A percentile compares a stretch with the other conserved stretches of the same genome.
phyloP scores from a whole-genome alignment of 1,139 yeast genomes.

The Suhomyces yuchorum region DNA sequence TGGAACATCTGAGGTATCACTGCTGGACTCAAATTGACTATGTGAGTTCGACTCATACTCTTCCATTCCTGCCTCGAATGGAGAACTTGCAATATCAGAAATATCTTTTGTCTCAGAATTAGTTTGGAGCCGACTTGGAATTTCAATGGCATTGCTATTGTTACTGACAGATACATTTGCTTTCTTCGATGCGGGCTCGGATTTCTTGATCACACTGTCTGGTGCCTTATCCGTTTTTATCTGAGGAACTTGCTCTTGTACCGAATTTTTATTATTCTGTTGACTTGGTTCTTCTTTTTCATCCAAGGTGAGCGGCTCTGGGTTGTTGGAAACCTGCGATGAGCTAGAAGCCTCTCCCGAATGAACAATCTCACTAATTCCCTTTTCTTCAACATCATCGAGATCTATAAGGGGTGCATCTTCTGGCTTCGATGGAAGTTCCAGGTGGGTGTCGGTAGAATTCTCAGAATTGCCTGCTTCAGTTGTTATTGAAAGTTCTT shows the following conservation, averaged over 20 bases:
- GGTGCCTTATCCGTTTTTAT: neutral
- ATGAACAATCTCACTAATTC: too few relatives aligned
- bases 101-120: conserved; percentile 4
- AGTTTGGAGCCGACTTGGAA: neutral
- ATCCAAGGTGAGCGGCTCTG: too few relatives aligned
- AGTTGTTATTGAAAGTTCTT: too few relatives aligned
- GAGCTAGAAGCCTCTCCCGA: too few relatives aligned
- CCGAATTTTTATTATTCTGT: neutral
- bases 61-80: conserved; percentile 9
- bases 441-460: too few relatives aligned
- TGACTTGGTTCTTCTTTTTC: neutral
- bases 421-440: neutral
- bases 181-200: neutral
- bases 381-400: neutral
- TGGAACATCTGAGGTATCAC: neutral
- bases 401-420: neutral
- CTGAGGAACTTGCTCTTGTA: neutral
- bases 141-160: neutral
- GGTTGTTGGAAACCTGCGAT: too few relatives aligned
- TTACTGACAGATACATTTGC: neutral
- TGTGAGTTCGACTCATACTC: conserved; percentile 3
- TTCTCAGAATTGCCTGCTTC: too few relatives aligned
- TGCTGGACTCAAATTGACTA: neutral
- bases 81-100: conserved; percentile 9
- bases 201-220: neutral